Evolutionary conservation across 805 yeast genomes (phyloP), one percentile per base, ranked within the genome.

Genomic region (Yarrowia sp.): DNA sequence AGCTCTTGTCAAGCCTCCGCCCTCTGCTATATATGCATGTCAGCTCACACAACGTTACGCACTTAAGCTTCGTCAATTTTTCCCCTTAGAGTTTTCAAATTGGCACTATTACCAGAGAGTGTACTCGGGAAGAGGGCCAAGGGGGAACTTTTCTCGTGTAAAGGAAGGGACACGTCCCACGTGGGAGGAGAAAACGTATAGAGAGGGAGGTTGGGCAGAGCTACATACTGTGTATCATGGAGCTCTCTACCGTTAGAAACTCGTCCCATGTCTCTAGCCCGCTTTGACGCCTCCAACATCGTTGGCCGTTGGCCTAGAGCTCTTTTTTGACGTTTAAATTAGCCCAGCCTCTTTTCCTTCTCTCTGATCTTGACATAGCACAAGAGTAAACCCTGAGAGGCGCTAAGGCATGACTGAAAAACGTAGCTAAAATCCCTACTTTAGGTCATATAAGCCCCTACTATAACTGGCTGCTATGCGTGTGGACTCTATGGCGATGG

Each of bases 1-100:
- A 50, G 24, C 33, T 24, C 42, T 20, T 3, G 9, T 13, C 12
- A 17, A 36, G 43, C 58, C 58, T 19, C 50, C 12, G 43, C 43
- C 58, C 43, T 34, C 13, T 52, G 12, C 61, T 55, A 55, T 55
- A 55, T 55, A 55, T 55, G 61, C 61, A 55, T 39, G 46, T 10
- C n/a, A 24, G 20, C 46, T 39, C 36, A 38, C n/a, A 20, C 36
- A 55, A 55, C 38, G 36, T 39, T 40, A 15, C 24, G 19, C 38
- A 30, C 38, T 36, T 55, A 55, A 39, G 46, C 46, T 55, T 55
- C 30, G 30, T 15, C 46, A 39, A 15, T 55, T 55, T 55, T 55
- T 55, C 61, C 61, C 46, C 61, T 55, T 55, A 39, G n/a, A 55
- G 46, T 53, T 55, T 46, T 55, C 14, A 24, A 34, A 55, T 40